phyloP scores from a whole-genome alignment of 331 rosid species.

The Phaseolus coccineus region DNA sequence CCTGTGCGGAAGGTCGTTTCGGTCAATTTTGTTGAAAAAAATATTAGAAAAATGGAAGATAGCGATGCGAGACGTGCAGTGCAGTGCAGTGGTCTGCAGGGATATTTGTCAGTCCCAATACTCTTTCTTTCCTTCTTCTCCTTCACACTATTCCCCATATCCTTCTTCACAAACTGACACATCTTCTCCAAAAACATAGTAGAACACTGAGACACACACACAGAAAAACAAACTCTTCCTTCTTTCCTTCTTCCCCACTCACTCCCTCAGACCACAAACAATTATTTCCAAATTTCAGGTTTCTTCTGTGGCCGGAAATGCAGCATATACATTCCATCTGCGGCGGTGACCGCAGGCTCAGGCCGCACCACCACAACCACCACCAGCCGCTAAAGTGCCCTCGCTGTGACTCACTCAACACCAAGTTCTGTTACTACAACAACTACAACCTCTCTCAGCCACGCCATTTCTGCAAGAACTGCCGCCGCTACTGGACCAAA shows the following conservation, averaged over 20 bases:
- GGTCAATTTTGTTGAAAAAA: constrained; percentile 44
- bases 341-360: constrained; percentile 60
- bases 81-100: constrained; percentile 36
- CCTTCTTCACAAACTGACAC: constrained; percentile 13
- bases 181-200: not conserved
- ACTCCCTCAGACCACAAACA: not conserved
- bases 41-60: constrained; percentile 16
- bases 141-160: constrained; percentile 24
- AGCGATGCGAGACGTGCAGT: constrained; percentile 39
- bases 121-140: constrained; percentile 17
- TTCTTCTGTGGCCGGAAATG: constrained; percentile 48
- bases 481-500: constrained; percentile 96
- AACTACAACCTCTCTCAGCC: constrained; percentile 96
- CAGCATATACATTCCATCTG: constrained; percentile 70
- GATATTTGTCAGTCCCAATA: constrained; percentile 70
- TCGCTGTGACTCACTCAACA: constrained; percentile 81
- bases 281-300: not conserved
- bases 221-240: not conserved
- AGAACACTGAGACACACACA: not conserved
- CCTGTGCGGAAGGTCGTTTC: constrained; percentile 17
- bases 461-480: constrained; percentile 90
- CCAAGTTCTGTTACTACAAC: constrained; percentile 93
- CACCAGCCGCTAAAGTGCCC: constrained; percentile 81
- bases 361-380: constrained; percentile 55
- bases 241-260: too few relatives aligned